Conservation (phyloP, 768 basidiomycete species). For the Mycena leptocephala region DNA sequence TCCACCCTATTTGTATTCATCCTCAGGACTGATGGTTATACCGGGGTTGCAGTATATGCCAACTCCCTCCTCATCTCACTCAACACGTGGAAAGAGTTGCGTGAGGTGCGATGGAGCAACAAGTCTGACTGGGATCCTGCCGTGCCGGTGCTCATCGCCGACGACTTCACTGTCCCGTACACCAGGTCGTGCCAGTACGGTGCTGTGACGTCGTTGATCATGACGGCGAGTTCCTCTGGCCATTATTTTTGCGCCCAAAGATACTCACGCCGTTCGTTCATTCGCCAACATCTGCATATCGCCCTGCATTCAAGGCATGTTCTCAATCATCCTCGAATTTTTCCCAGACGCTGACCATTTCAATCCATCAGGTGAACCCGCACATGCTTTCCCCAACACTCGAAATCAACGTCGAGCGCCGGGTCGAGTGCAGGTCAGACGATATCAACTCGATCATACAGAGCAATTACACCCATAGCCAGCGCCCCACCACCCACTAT, state of each 20-base stretch:
- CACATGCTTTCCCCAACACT: constrained; percentile 3
- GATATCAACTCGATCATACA: background rate
- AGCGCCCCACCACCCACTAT: background rate
- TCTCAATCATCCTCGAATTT: background rate
- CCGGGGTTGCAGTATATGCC: constrained; percentile 23
- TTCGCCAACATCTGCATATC: constrained; percentile 5
- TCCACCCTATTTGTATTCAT: background rate
- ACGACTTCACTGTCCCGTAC: constrained; percentile 12
- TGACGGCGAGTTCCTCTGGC: background rate
- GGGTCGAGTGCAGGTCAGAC: constrained; percentile 12
- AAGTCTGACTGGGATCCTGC: constrained; percentile 10
- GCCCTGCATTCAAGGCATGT: constrained; percentile 19
- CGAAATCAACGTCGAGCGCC: constrained; percentile 3
- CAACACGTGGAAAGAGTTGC: constrained; percentile 29
- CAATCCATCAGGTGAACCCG: background rate
- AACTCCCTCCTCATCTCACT: constrained; percentile 34
- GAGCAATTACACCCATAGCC: background rate
- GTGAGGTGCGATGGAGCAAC: constrained; percentile 29
- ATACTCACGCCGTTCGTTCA: background rate
- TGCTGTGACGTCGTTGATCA: background rate
- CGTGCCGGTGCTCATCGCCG: background rate
- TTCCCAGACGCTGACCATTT: background rate
- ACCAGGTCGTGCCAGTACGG: constrained; percentile 5
- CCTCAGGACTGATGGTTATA: background rate
- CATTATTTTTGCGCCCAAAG: background rate